These are phyloP conservation scores for Rosa lucieae DNA, from an alignment of 306 rosid genomes.

Conservation along the genomic window DNA sequence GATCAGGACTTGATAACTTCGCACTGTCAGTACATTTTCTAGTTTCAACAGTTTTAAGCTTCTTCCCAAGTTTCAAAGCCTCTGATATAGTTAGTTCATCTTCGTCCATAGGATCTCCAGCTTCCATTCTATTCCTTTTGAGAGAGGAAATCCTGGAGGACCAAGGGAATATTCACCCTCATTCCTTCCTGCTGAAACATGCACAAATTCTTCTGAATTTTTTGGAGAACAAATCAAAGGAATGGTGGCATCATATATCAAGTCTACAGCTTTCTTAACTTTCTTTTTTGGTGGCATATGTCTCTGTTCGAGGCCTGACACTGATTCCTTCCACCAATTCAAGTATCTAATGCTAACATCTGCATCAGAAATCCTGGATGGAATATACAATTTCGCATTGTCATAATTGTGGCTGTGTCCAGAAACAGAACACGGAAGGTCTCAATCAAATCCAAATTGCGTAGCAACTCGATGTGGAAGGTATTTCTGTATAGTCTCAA, in stretches of 20 bases:
- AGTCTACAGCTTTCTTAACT: no score
- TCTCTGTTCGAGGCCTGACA: not conserved
- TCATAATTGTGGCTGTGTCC: not conserved
- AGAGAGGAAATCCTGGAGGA: no score
- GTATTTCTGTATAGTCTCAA: conserved; percentile 36
- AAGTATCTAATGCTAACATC: not conserved
- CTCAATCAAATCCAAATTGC: conserved; percentile 73
- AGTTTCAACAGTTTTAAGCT: not conserved
- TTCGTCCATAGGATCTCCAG: no score
- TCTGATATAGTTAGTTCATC: no score
- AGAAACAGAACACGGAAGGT: conserved; percentile 33
- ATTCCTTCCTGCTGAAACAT: no score
- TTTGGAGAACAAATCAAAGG: no score
- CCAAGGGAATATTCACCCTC: no score
- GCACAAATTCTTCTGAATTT: no score
- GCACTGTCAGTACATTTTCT: not conserved
- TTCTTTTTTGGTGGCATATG: not conserved
- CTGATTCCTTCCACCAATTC: conserved; percentile 24
- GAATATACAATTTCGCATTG: not conserved
- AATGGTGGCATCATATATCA: no score
- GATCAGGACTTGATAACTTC: not conserved
- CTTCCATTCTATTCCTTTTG: no score
- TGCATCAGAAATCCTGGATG: no score
- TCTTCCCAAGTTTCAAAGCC: not conserved
- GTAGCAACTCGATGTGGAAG: conserved; percentile 53